Percentiles rank a stretch among this genome's conserved stretches.
Conservation (phyloP, 1,284 basidiomycete species). For the Gymnopus androsaceus region DNA sequence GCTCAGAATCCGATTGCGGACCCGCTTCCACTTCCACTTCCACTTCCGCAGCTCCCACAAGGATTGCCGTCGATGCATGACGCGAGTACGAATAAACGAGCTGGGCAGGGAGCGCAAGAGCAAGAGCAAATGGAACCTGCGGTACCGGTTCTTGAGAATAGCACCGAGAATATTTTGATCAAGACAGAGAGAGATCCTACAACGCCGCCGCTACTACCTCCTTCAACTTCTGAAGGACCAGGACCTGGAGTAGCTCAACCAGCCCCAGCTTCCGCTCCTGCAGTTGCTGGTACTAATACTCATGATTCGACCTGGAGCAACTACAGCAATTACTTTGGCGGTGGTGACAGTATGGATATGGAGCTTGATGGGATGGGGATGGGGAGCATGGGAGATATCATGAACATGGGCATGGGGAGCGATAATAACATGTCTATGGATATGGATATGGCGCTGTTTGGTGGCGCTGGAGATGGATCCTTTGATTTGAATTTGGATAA, state of each 20-base stretch:
- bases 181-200: too few species aligned
- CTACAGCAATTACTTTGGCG: conserved; percentile 34
- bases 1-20: too few species aligned
- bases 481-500: background rate
- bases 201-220: too few species aligned
- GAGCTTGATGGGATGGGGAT: conserved; percentile 18
- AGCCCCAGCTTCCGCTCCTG: background rate
- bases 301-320: background rate
- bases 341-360: conserved; percentile 43
- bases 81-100: background rate
- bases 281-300: too few species aligned
- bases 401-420: background rate
- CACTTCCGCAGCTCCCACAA: conserved; percentile 7
- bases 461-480: background rate
- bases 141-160: too few species aligned
- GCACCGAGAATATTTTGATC: too few species aligned
- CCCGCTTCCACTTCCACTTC: too few species aligned
- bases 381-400: background rate
- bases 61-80: conserved; percentile 8
- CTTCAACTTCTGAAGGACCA: background rate
- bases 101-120: too few species aligned
- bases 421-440: conserved; percentile 14
- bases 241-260: background rate
- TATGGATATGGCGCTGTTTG: conserved; percentile 27
- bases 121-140: too few species aligned